Base-by-base conservation (phyloP, 2,329 filamentous ascomycete genomes). In the Chaetomium olivaceum region DNA sequence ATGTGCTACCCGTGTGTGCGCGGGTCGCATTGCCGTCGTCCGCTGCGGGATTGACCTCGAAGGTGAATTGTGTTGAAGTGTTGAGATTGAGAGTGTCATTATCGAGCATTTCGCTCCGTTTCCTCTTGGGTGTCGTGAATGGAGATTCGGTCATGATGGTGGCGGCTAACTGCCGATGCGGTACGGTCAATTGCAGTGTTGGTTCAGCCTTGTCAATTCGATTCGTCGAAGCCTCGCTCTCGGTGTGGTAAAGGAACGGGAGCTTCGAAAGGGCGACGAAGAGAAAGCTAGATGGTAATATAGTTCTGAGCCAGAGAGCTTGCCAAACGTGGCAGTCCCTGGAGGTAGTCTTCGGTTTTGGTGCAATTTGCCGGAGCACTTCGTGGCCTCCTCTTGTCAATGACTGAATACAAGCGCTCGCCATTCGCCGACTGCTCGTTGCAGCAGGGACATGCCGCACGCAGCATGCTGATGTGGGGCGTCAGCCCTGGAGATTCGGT, bases 1-100 rank as follows among this genome's bases (percentile, higher is more conserved):
- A 72, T 82, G 81, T 48, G 81, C 82, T 50, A 87, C 82, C 62
- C 76, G 80, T 51, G 81, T 81, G 62, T 81, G 79, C n/a, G 85
- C n/a, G 84, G 68, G 85, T 87, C 68, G 75, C 79, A 71, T 76
- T 80, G 65, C 83, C 83, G 59, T 84, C 82, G 33, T 82, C 80
- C 50, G 74, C 67, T 31, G 72, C 62, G 43, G 75, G 64, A 65
- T 74, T 58, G 54, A 74, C 68, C 63, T 82, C 79, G 70, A 85
- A 85, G 1, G 81, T 80, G 73, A 85, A 85, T 23, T 67, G 56
- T 1, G 63, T 52, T n/a, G 56, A 52, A 3, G 60, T 67, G 62
- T 70, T 54, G 2, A 70, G 61, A 9, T 63, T 65, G 25, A 67
- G 64, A 7, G 69, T 50, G 12, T 67, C 57, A 19, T 72, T 68